Base-by-base conservation (phyloP, 257 asterid species). In the Solanum dulcamara region DNA sequence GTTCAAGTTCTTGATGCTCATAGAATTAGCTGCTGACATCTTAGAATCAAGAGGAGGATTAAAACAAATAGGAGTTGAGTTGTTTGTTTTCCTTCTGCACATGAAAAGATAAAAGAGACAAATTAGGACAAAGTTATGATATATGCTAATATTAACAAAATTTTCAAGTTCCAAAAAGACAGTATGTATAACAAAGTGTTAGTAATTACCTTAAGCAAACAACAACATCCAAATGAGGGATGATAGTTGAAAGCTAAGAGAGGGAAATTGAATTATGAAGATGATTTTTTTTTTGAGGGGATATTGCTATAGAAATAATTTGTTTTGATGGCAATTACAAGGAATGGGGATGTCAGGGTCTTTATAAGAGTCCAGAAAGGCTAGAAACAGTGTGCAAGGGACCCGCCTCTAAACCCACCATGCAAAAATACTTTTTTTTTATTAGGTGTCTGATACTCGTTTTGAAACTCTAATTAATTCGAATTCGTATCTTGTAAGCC, bases 331-430 rank as follows among this genome's bases (percentile, higher is more conserved):
- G 93, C 92, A 89, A 85, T 86, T 89, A 89, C 89, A 66, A 84
- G 66, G 87, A 85, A 40, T 82, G 53, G 80, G 72, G 88, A 84
- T 77, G 90, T 44, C 86, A 0, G 3, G 94, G 88, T 92, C 92
- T 94, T 93, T 95, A 92, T 93, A 95, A 94, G 92, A 89, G 90
- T 42, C 32, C 74, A 83, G 89, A 87, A 91, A 50, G 92, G 44
- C 83, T 59, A 81, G 89, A 90, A 88, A 86, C 86, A 86, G 26
- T 85, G 93, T 89, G 74, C 84, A 30, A 72, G 91, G 95, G 94
- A 57, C 93, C 97, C 94, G 40, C 84, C 90, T 88, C 86, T 85
- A 92, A 81, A 89, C 92, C 90, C 93, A 92, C 91, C 89, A 82
- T 87, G 74, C 87, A 87, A 89, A 68, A 79, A 48, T 26, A 46